These are phyloP conservation scores for Fusarium camptoceras DNA, from an alignment of 2,329 filamentous ascomycete species.

Conservation along the genomic window DNA sequence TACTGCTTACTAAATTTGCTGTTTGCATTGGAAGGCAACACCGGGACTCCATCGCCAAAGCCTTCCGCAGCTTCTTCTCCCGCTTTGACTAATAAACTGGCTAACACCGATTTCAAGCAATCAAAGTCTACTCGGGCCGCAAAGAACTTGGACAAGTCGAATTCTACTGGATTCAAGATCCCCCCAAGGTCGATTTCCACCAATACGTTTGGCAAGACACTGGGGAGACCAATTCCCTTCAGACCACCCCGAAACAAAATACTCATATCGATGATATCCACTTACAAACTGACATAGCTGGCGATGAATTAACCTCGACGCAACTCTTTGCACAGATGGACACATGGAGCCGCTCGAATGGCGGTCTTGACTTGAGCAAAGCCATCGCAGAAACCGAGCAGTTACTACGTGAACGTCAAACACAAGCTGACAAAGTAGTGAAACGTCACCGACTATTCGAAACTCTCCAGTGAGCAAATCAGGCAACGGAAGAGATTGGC, in stretches of 20 bases:
- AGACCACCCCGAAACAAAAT: background rate
- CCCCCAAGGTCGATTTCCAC: background rate
- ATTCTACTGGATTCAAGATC: background rate
- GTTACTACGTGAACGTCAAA: background rate
- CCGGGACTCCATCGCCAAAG: background rate
- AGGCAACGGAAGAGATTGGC: fast-evolving
- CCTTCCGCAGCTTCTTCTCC: background rate
- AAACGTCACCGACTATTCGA: background rate
- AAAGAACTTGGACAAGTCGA: background rate
- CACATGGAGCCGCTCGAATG: background rate
- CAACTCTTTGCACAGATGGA: background rate
- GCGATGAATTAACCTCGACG: background rate
- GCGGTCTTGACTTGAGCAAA: background rate
- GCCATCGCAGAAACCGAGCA: background rate
- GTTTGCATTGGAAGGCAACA: background rate
- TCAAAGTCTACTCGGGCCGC: fast-evolving
- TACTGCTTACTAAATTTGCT: background rate
- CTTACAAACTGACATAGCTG: fast-evolving
- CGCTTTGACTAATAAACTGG: background rate
- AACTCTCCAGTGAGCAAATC: background rate
- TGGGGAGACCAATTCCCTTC: background rate
- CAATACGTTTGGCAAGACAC: background rate
- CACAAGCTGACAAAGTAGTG: background rate
- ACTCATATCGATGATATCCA: background rate
- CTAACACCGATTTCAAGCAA: background rate